phyloP scores from a whole-genome alignment of 1,284 basidiomycete genomes.

The Puccinia triticina region DNA sequence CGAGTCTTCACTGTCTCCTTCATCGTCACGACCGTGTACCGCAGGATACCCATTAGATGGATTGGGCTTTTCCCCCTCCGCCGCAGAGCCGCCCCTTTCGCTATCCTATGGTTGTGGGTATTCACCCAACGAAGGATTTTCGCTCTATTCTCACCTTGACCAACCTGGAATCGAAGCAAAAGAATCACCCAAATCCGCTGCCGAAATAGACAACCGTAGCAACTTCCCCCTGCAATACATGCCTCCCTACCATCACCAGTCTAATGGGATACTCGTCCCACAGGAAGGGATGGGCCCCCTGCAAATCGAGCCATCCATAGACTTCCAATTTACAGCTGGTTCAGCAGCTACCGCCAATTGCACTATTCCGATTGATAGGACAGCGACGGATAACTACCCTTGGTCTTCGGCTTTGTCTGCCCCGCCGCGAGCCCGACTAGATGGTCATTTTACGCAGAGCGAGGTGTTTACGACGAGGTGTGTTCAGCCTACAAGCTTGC shows the following conservation, averaged over 20 bases:
- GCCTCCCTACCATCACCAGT: neutral
- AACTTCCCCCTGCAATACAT: neutral
- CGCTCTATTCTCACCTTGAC: neutral
- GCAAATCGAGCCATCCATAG: neutral
- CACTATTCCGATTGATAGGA: neutral
- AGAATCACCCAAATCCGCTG: neutral
- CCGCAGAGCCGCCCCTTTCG: neutral
- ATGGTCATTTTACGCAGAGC: neutral
- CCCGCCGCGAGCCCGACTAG: neutral
- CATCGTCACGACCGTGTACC: slow-evolving; percentile 14
- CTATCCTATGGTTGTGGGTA: neutral
- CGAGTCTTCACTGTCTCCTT: slow-evolving; percentile 26
- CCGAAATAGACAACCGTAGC: neutral
- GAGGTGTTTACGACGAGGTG: slow-evolving; percentile 24
- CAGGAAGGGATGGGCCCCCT: neutral
- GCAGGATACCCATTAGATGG: too few relatives aligned
- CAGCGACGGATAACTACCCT: neutral
- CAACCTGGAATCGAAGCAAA: neutral
- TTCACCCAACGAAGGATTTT: slow-evolving; percentile 5
- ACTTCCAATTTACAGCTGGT: neutral
- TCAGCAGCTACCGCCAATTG: neutral
- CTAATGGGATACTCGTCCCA: neutral
- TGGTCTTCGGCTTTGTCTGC: neutral
- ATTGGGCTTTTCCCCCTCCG: slow-evolving; percentile 7
- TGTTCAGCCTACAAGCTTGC: slow-evolving; percentile 9